Evolutionary conservation across 805 yeast genomes (phyloP).

Genomic region (Pichia cabralensis): DNA sequence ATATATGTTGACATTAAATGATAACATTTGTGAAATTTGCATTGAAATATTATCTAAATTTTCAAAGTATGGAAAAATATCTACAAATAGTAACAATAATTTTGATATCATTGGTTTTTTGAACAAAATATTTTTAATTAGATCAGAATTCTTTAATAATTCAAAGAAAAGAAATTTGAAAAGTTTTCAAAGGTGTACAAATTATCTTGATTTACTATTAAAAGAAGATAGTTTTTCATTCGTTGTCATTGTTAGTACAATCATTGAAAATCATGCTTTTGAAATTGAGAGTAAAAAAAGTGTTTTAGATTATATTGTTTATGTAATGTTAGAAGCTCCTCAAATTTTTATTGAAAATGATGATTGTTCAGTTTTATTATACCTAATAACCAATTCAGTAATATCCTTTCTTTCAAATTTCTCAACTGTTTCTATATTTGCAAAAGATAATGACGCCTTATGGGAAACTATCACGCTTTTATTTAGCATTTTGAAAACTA

Average conservation of each 20-base stretch:
- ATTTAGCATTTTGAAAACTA: too few relatives aligned
- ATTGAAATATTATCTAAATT: constrained; percentile 7
- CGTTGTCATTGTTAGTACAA: constrained; percentile 9
- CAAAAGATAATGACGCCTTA: too few relatives aligned
- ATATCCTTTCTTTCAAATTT: too few relatives aligned
- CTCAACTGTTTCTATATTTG: too few relatives aligned
- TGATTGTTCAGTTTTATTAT: constrained; percentile 7
- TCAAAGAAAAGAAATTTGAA: constrained; percentile 4
- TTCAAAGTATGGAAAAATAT: too few relatives aligned
- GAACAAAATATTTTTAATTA: constrained; percentile 4
- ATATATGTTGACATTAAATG: constrained; percentile 4
- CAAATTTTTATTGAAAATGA: background rate
- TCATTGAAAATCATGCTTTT: constrained; percentile 6
- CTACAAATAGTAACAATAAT: background rate
- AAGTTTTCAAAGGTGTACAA: constrained; percentile 8
- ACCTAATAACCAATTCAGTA: constrained; percentile 12
- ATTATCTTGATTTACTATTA: constrained; percentile 11
- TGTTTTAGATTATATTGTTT: constrained; percentile 17
- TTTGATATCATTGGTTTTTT: constrained; percentile 8
- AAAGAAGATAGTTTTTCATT: constrained; percentile 7
- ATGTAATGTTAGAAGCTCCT: constrained; percentile 14
- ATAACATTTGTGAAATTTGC: constrained; percentile 4
- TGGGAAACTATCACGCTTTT: too few relatives aligned
- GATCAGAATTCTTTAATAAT: constrained; percentile 6
- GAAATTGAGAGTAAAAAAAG: constrained; percentile 3